Percentiles rank a stretch among this genome's conserved stretches.
Evolutionary conservation across 495 filamentous ascomycete species (phyloP).

Genomic region (Trypethelium eluteriae): DNA sequence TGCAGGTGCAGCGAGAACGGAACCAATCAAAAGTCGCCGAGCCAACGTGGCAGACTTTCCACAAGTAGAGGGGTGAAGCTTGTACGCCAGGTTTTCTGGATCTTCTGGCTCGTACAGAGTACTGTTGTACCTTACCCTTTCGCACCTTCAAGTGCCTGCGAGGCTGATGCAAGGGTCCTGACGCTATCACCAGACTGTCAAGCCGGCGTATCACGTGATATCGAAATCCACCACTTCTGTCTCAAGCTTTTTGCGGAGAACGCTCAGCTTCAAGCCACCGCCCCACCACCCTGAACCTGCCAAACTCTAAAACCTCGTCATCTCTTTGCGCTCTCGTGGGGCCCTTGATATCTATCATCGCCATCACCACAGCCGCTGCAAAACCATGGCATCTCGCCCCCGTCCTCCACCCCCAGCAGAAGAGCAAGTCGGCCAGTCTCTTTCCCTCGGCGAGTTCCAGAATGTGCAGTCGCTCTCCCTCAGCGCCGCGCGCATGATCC

Average conservation of each 20-base stretch:
- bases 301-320: background rate
- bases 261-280: constrained; percentile 5
- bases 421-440: constrained; percentile 74
- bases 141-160: background rate
- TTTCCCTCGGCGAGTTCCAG: constrained; percentile 87
- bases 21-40: no score
- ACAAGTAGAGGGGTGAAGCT: no score
- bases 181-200: background rate
- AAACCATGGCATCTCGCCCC: constrained; percentile 46
- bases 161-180: background rate
- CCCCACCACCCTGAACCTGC: background rate
- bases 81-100: no score
- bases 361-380: background rate
- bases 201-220: background rate
- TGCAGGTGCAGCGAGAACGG: background rate
- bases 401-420: constrained; percentile 69
- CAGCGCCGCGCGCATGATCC: constrained; percentile 83
- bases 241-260: background rate
- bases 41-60: background rate
- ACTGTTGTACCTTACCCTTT: background rate
- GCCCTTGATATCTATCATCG: no score
- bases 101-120: no score
- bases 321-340: no score
- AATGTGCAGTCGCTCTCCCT: constrained; percentile 79
- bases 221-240: background rate